These are phyloP conservation scores for Colletotrichum sp. DNA, from an alignment of 2,329 filamentous ascomycete species.

Conservation along the genomic window DNA sequence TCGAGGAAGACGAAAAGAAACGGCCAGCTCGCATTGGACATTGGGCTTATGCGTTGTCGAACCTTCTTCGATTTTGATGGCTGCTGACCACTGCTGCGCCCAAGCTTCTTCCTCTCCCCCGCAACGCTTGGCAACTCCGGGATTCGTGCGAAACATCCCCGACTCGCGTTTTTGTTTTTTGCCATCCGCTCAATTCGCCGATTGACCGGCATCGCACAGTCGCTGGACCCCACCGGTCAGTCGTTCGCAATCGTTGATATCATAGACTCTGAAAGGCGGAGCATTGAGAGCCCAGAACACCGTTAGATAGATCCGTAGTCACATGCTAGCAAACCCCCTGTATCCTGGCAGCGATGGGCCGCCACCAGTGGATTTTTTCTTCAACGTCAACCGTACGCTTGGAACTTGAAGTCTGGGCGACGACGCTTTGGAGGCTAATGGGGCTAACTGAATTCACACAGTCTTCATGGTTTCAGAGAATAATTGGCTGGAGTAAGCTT, in stretches of 20 bases:
- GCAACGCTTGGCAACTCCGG: slow-evolving; percentile 3
- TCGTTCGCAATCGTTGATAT: not conserved
- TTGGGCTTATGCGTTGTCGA: not conserved
- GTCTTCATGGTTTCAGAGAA: not conserved
- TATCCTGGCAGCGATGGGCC: not conserved
- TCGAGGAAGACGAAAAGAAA: not conserved
- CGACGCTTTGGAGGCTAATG: not conserved
- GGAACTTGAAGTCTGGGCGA: not conserved
- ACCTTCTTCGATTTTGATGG: not conserved
- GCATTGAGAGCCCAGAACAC: not conserved
- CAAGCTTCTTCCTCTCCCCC: not conserved
- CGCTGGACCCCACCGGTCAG: not conserved
- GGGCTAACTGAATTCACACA: not conserved
- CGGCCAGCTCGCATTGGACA: not conserved
- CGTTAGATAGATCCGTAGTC: not conserved
- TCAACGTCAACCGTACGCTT: not conserved
- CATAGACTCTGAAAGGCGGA: not conserved
- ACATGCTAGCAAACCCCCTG: not conserved
- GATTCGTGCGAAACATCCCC: slow-evolving; percentile 21
- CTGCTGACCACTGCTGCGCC: not conserved
- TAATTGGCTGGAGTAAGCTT: not conserved
- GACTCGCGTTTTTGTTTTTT: not conserved
- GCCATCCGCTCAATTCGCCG: not conserved
- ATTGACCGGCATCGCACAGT: not conserved
- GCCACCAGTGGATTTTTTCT: not conserved